Base-by-base conservation (phyloP, 352 stramenopile species). In the Phytophthora aleatoria region DNA sequence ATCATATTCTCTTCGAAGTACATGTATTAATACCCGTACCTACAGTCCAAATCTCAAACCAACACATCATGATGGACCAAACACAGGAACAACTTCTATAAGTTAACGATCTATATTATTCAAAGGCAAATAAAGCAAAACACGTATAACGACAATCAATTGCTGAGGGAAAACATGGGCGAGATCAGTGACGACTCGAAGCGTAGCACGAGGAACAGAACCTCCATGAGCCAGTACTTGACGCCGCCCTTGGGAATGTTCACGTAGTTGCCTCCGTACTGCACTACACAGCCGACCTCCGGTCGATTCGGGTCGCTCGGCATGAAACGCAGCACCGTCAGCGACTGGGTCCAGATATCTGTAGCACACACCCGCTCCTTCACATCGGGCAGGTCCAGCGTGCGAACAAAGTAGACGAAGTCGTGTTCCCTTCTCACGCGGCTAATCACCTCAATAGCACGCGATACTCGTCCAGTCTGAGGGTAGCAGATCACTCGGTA, bases 211-310 rank as follows among this genome's bases (percentile, higher is more conserved):
- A 85, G 51, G 61, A 83, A 85, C 28, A 83, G 50, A 51, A 81
- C 67, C 50, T 85, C 77, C 77, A 85, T 85, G 66, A 85, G 71
- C 77, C 77, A 85, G 56, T 85, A 79, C 53, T 72, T 69, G 38
- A 79, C 66, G 41, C 71, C 72, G 9, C 65, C 66, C 20, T 62
- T 69, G 16, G 74, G 69, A 39, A 83, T 72, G 28, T 80, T 81
- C 2, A 63, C 51, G 50, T 81, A 83, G 58, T 75, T 69, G 28
- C 77, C 77, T 24, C 71, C 77, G 39, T 75, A 83, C 52, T 79
- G 68, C 45, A 85, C 60, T 12, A 67, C 67, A 41, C 77, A 85
- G 16, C 77, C 77, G 6, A 61, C 41, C 20, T 74, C 59, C 0
- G 71, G 62, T 33, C 57, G 48, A 6, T 52, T 49, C 48, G 68